Percentiles rank a stretch among this genome's conserved stretches.
Evolutionary conservation across 2,329 filamentous ascomycete genomes (phyloP).

Genomic region (Cordyceps fumosorosea): DNA sequence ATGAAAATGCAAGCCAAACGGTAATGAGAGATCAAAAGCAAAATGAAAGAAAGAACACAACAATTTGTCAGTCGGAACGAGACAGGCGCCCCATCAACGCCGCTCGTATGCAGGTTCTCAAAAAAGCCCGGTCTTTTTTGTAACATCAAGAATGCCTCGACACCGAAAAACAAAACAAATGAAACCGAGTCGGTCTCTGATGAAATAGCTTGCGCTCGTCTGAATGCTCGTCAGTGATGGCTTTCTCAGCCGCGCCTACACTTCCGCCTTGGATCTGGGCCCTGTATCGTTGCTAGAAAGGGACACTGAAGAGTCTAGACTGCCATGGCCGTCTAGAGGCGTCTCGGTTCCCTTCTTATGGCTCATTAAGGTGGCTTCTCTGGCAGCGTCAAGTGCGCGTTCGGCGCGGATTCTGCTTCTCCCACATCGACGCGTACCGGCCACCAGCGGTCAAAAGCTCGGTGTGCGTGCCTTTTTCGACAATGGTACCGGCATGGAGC

Average conservation of each 20-base stretch:
- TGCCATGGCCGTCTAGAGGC: conserved; percentile 39
- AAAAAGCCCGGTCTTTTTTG: neutral
- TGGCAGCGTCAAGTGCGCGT: conserved; percentile 42
- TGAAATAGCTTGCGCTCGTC: conserved; percentile 19
- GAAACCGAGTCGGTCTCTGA: neutral
- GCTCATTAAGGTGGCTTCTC: conserved; percentile 33
- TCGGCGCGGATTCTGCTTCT: conserved; percentile 76
- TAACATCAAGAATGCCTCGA: conserved; percentile 4
- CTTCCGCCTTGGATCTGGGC: conserved; percentile 28
- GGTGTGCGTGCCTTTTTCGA: conserved; percentile 72
- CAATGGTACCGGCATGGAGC: conserved; percentile 67
- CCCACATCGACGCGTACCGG: conserved; percentile 80
- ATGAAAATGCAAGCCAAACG: neutral
- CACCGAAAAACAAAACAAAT: neutral
- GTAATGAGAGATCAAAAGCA: neutral
- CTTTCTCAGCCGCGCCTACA: conserved; percentile 24
- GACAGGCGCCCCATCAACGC: conserved; percentile 20
- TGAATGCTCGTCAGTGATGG: conserved; percentile 23
- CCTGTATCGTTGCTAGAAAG: conserved; percentile 25
- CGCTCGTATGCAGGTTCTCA: conserved; percentile 23
- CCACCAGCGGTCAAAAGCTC: conserved; percentile 65
- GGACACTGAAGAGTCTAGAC: conserved; percentile 39
- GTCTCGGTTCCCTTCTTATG: conserved; percentile 33
- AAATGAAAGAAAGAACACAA: neutral
- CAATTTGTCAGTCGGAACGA: conserved; percentile 15